phyloP scores from a whole-genome alignment of 2,329 filamentous ascomycete genomes.

The Monilinia aucupariae region DNA sequence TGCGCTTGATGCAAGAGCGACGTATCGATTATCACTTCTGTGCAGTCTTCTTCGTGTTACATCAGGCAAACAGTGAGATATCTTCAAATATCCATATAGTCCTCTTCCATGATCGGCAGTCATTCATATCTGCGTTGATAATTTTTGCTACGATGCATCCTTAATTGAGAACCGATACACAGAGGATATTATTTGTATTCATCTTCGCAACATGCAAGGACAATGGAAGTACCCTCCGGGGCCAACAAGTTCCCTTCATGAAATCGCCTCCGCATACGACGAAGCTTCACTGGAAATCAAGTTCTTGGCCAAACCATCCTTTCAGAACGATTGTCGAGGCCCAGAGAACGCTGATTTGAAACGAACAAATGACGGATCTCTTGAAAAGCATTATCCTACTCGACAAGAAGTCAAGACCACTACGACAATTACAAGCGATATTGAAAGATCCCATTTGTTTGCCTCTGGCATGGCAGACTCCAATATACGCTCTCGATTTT shows the following conservation, averaged over 20 bases:
- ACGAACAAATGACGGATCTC: neutral
- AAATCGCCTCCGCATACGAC: neutral
- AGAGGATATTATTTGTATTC: neutral
- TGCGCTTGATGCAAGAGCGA: neutral
- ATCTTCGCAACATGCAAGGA: neutral
- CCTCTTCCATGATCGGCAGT: no score
- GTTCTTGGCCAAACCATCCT: neutral
- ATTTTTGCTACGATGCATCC: neutral
- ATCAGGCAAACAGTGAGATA: rapidly evolving
- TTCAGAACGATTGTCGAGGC: neutral
- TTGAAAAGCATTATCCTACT: neutral
- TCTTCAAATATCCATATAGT: neutral
- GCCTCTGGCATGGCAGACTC: neutral
- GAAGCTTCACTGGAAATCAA: neutral
- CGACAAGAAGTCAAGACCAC: neutral
- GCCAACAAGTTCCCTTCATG: neutral
- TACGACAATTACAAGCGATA: neutral
- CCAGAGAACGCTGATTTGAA: neutral
- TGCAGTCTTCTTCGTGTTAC: neutral
- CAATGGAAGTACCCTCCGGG: rapidly evolving
- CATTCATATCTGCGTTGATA: neutral
- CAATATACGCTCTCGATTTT: neutral
- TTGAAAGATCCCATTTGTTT: neutral
- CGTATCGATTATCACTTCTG: neutral
- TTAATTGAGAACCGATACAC: neutral